Evolutionary conservation across 805 yeast species (phyloP).

Genomic region (Wickerhamiella azyma): DNA sequence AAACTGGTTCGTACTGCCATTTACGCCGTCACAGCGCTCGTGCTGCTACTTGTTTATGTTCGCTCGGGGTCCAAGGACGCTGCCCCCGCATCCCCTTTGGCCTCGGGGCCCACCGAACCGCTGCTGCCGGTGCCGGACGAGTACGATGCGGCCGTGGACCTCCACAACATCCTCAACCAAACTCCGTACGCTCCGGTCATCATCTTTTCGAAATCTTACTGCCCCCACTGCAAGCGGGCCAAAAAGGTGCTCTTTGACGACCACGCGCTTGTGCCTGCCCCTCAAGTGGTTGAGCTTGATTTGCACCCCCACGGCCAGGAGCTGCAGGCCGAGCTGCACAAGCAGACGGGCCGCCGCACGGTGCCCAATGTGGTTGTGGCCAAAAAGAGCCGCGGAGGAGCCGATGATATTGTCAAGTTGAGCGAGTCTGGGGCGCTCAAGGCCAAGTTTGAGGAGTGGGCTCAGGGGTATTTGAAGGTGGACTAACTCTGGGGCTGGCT

Average conservation of each 20-base stretch:
- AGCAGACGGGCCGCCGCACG: constrained; percentile 62
- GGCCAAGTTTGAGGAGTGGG: constrained; percentile 44
- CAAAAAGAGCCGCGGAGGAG: constrained; percentile 72
- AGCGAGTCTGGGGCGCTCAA: constrained; percentile 46
- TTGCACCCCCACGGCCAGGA: constrained; percentile 60
- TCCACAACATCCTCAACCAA: constrained; percentile 12
- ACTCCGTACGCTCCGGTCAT: constrained; percentile 22
- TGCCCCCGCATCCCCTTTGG: too few species aligned
- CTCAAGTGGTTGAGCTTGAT: constrained; percentile 69
- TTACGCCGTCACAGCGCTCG: not conserved
- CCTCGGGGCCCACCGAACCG: too few species aligned
- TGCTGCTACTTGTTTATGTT: not conserved
- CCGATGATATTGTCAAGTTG: constrained; percentile 59
- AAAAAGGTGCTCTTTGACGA: constrained; percentile 50
- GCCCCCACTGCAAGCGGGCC: constrained; percentile 66
- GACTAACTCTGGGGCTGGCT: too few species aligned
- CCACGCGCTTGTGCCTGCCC: constrained; percentile 61
- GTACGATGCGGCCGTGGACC: constrained; percentile 6
- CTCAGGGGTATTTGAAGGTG: constrained; percentile 17
- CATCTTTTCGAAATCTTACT: constrained; percentile 38
- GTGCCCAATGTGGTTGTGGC: constrained; percentile 82
- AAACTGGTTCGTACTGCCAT: constrained; percentile 3
- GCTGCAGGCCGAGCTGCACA: constrained; percentile 58
- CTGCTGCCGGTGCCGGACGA: not conserved
- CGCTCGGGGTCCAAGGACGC: not conserved